These are phyloP conservation scores for Dactylellina parvicollis DNA, from an alignment of 2,329 filamentous ascomycete genomes.

Conservation along the genomic window DNA sequence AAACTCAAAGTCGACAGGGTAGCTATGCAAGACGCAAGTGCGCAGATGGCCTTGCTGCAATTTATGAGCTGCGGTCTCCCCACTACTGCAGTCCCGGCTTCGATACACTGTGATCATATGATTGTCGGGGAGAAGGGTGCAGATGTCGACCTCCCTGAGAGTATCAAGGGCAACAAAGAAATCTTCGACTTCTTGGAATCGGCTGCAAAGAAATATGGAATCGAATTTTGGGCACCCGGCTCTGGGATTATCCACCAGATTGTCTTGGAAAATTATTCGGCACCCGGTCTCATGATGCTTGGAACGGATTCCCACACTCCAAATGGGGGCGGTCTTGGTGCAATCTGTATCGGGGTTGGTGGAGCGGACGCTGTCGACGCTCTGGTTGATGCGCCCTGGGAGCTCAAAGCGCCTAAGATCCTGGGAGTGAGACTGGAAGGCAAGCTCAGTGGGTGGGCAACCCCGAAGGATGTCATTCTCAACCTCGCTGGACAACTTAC, in stretches of 20 bases:
- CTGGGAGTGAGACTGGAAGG: conserved; percentile 86
- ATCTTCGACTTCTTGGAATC: conserved; percentile 98
- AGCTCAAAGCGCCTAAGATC: conserved; percentile 91
- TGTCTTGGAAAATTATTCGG: conserved; percentile 95
- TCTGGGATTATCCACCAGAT: conserved; percentile 98
- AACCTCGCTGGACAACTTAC: conserved; percentile 88
- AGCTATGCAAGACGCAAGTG: conserved; percentile 98
- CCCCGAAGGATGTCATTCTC: conserved; percentile 95
- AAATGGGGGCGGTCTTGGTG: conserved; percentile 92
- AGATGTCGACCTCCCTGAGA: conserved; percentile 81
- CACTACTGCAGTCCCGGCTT: conserved; percentile 89
- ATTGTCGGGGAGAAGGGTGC: conserved; percentile 95
- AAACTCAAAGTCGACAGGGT: conserved; percentile 97
- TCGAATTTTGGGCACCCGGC: conserved; percentile 94
- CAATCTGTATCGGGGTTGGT: conserved; percentile 95
- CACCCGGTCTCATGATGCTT: conserved; percentile 98
- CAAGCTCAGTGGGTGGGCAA: conserved; percentile 85
- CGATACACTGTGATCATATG: conserved; percentile 98
- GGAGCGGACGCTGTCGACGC: conserved; percentile 97
- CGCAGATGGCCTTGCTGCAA: conserved; percentile 97
- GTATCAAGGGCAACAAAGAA: conserved; percentile 91
- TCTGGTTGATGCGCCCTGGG: conserved; percentile 95
- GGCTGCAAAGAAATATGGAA: conserved; percentile 87
- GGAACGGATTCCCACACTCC: conserved; percentile 97
- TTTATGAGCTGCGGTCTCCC: conserved; percentile 97